phyloP scores from a whole-genome alignment of 2,329 filamentous ascomycete species.

The Fusarium sacchari region DNA sequence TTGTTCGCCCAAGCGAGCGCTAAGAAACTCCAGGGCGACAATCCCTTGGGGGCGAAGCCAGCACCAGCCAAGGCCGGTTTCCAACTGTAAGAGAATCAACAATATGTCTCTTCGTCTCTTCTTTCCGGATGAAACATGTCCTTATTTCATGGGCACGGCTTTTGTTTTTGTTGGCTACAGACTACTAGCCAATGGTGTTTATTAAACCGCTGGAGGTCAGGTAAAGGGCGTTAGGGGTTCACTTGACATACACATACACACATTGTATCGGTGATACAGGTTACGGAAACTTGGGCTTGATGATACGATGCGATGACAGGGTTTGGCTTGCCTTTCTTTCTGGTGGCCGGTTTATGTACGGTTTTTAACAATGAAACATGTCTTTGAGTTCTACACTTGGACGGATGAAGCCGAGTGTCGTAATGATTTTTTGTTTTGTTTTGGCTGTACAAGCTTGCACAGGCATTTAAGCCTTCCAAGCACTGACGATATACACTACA shows the following conservation, averaged over 20 bases:
- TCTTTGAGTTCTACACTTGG: neutral
- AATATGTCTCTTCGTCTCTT: slow-evolving; percentile 7
- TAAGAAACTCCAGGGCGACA: slow-evolving; percentile 67
- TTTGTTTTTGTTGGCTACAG: slow-evolving; percentile 27
- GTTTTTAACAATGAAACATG: slow-evolving; percentile 35
- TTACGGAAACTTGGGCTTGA: slow-evolving; percentile 37
- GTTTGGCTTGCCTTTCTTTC: slow-evolving; percentile 32
- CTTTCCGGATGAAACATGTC: slow-evolving; percentile 25
- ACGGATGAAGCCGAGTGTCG: neutral
- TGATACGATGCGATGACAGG: slow-evolving; percentile 45
- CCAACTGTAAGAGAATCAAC: slow-evolving; percentile 23
- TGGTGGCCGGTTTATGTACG: slow-evolving; percentile 33
- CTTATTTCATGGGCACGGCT: slow-evolving; percentile 10
- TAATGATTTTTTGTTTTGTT: slow-evolving; percentile 1
- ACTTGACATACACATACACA: slow-evolving; percentile 23
- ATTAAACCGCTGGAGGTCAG: slow-evolving; percentile 33
- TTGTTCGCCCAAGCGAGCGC: slow-evolving; percentile 73
- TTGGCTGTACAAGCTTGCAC: neutral
- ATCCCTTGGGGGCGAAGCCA: slow-evolving; percentile 52
- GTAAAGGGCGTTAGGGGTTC: slow-evolving; percentile 37
- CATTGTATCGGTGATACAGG: slow-evolving; percentile 31
- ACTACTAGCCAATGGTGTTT: slow-evolving; percentile 15
- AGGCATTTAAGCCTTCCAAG: slow-evolving; percentile 64
- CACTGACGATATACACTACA: slow-evolving; percentile 74
- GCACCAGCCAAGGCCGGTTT: slow-evolving; percentile 45